Evolutionary conservation across 2,329 filamentous ascomycete species (phyloP).

Genomic region (Fusarium camptoceras): DNA sequence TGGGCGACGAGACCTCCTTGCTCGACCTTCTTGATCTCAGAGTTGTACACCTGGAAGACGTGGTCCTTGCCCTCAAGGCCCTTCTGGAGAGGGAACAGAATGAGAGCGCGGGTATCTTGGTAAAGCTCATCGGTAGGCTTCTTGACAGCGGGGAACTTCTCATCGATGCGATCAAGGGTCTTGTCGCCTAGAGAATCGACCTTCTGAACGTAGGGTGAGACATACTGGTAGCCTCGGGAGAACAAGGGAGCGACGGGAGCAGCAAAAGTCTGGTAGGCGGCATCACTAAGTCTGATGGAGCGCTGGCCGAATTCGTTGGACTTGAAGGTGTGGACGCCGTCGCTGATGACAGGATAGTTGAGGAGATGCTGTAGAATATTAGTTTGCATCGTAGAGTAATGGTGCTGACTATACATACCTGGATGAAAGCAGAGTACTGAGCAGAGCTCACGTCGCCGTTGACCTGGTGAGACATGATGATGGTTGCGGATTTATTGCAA

Average conservation of each 20-base stretch:
- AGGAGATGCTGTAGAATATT: slow-evolving; percentile 74
- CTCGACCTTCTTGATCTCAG: slow-evolving; percentile 72
- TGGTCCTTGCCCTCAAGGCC: slow-evolving; percentile 72
- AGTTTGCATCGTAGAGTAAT: background rate
- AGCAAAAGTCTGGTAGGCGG: slow-evolving; percentile 80
- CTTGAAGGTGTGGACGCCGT: slow-evolving; percentile 82
- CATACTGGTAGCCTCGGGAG: slow-evolving; percentile 80
- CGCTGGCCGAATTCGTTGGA: slow-evolving; percentile 85
- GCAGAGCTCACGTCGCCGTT: slow-evolving; percentile 63
- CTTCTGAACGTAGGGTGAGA: slow-evolving; percentile 85
- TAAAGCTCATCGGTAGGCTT: slow-evolving; percentile 79
- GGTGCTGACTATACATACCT: slow-evolving; percentile 45
- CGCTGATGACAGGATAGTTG: slow-evolving; percentile 85
- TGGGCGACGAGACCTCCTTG: slow-evolving; percentile 73
- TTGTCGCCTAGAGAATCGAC: slow-evolving; percentile 82
- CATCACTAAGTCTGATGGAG: slow-evolving; percentile 80
- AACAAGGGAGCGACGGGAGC: slow-evolving; percentile 79
- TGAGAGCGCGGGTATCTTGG: slow-evolving; percentile 70
- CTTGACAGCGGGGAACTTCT: slow-evolving; percentile 78
- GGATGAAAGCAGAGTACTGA: slow-evolving; percentile 62
- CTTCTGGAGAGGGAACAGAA: slow-evolving; percentile 72
- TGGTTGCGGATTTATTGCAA: slow-evolving; percentile 37
- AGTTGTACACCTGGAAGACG: slow-evolving; percentile 66
- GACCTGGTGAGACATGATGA: slow-evolving; percentile 58
- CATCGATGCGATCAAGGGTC: slow-evolving; percentile 76